These are phyloP conservation scores for Colletotrichum karsti DNA, from an alignment of 2,329 filamentous ascomycete genomes.

Conservation along the genomic window DNA sequence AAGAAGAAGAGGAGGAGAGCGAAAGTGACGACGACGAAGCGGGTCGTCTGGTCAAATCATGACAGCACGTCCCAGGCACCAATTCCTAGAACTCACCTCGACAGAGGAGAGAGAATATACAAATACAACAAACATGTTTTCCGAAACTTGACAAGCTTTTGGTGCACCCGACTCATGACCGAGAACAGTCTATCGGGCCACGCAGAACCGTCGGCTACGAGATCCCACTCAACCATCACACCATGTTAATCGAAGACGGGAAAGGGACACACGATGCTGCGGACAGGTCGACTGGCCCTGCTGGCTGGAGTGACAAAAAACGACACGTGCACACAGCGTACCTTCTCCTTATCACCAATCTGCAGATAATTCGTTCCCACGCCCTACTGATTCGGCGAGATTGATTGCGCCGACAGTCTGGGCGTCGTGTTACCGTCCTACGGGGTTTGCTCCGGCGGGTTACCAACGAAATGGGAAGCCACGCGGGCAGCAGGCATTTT, in stretches of 20 bases:
- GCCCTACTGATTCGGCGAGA: background rate
- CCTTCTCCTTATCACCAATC: too few species aligned
- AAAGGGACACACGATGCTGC: too few species aligned
- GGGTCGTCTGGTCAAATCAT: conserved; percentile 52
- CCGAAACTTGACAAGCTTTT: background rate
- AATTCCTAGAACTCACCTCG: background rate
- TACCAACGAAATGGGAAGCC: background rate
- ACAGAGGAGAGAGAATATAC: background rate
- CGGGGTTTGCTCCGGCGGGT: background rate
- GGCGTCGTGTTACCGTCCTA: background rate
- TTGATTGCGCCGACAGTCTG: conserved; percentile 5
- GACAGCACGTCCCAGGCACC: background rate
- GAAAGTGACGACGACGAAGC: conserved; percentile 21
- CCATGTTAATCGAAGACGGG: too few species aligned
- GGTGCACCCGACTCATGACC: background rate
- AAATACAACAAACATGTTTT: background rate
- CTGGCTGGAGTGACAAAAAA: too few species aligned
- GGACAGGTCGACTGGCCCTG: too few species aligned
- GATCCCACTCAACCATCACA: too few species aligned
- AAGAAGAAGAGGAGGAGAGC: conserved; percentile 56
- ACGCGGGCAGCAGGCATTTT: conserved; percentile 17
- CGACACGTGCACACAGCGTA: too few species aligned
- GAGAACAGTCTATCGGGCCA: background rate
- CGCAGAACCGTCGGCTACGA: too few species aligned
- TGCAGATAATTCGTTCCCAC: too few species aligned